Base-by-base conservation (phyloP, 306 rosid genomes). In the Sesbania bispinosa region DNA sequence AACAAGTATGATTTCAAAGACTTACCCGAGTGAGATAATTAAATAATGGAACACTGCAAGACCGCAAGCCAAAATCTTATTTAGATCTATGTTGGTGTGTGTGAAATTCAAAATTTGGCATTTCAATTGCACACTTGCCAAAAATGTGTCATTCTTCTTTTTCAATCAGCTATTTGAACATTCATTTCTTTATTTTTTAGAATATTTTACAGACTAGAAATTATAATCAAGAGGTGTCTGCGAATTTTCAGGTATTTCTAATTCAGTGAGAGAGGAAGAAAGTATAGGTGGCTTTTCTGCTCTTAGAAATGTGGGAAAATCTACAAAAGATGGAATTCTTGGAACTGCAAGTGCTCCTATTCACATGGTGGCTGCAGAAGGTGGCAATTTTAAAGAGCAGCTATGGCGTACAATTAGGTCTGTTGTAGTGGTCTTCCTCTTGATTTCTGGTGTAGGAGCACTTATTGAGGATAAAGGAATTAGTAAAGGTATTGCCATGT, bases 381-480 rank as follows among this genome's bases (percentile, higher is more conserved):
- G 86, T 73, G 89, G 88, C 27, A 86, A 84, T 47, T 83, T 90
- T 16, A 89, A 92, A 80, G 96, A 88, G 87, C 93, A 82, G 77
- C 70, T 89, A 57, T 86, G 96, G 98, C 89, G 96, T 16, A 72
- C 89, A 3, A 57, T 92, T 63, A 89, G 96, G 70, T 78, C 87
- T 52, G 62, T 90, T 60, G 88, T 81, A 38, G 79, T 92, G 24
- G 85, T 76, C 29, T 90, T 89, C 81, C 84, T 92, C 53, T 41
- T 86, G 74, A 85, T 92, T 53, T 89, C 96, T 75, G 98, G 96
- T 58, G 87, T 85, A 21, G 96, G 93, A 73, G 93, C 96, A 47
- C 83, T 88, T 20, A 72, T 88, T 79, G 98, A 90, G 80, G 96
- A 90, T 82, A 88, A 85, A 83, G 96, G 91, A 80, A 85, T 89